Percentiles rank a stretch among this genome's conserved stretches.
phyloP scores from a whole-genome alignment of 352 stramenopile species.

The Pythium monospermum region DNA sequence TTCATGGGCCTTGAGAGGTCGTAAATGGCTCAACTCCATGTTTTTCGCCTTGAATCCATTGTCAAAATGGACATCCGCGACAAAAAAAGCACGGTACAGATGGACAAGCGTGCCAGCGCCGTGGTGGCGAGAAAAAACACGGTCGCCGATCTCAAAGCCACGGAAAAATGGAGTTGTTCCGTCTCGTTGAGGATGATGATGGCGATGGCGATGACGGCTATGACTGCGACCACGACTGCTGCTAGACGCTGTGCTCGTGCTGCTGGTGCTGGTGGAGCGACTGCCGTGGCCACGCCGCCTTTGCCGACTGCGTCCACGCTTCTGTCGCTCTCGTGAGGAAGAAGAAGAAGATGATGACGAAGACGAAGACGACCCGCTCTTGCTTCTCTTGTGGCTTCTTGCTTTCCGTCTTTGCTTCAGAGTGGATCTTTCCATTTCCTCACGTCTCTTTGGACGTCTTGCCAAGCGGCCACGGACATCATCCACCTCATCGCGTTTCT shows the following conservation, averaged over 20 bases:
- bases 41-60: slow-evolving; percentile 50
- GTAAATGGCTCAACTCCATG: slow-evolving; percentile 44
- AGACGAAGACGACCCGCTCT: neutral
- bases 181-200: neutral
- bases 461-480: neutral
- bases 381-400: too few relatives aligned
- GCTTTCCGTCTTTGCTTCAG: neutral
- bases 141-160: slow-evolving; percentile 47
- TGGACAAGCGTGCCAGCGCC: slow-evolving; percentile 53
- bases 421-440: neutral
- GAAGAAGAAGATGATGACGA: slow-evolving; percentile 8
- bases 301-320: neutral
- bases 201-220: neutral
- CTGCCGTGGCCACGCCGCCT: neutral
- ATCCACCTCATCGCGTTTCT: neutral
- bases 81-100: slow-evolving; percentile 60
- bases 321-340: neutral
- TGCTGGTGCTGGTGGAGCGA: slow-evolving; percentile 11
- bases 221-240: slow-evolving; percentile 1
- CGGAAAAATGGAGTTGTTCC: slow-evolving; percentile 6
- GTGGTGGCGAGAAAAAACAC: slow-evolving; percentile 30
- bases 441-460: too few relatives aligned
- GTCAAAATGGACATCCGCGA: slow-evolving; percentile 67
- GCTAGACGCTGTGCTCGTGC: neutral
- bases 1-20: slow-evolving; percentile 8